Evolutionary conservation across 192 early-diverging fungal genomes (phyloP).

Genomic region (Gigaspora rosea): DNA sequence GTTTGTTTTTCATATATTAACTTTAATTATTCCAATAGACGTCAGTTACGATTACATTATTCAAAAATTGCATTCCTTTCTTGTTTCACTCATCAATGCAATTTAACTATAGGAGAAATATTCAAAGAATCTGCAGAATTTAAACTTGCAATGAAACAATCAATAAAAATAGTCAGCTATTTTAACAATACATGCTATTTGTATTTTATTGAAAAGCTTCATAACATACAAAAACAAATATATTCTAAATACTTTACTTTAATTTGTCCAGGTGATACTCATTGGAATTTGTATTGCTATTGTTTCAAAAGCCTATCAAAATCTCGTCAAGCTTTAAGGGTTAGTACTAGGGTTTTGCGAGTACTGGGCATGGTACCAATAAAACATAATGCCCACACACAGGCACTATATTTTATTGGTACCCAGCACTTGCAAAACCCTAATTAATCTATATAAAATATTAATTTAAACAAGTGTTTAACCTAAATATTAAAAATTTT

Average conservation of each 20-base stretch:
- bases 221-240: not conserved
- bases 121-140: constrained; percentile 23
- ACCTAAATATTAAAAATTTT: too few relatives aligned
- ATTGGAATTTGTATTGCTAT: constrained; percentile 17
- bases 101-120: not conserved
- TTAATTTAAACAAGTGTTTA: too few relatives aligned
- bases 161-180: not conserved
- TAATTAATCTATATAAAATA: too few relatives aligned
- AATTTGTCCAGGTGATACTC: not conserved
- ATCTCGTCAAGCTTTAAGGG: not conserved
- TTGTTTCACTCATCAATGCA: constrained; percentile 15
- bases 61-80: constrained; percentile 4
- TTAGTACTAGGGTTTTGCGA: not conserved
- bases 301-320: constrained; percentile 2
- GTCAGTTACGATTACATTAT: not conserved
- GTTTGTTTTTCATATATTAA: too few relatives aligned
- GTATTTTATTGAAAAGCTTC: constrained; percentile 28
- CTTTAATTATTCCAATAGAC: not conserved
- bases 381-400: too few relatives aligned
- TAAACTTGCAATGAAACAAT: not conserved
- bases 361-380: too few relatives aligned
- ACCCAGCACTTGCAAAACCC: too few relatives aligned
- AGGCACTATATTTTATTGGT: too few relatives aligned
- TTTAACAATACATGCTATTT: constrained; percentile 7
- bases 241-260: constrained; percentile 13